Percentiles rank a stretch among this genome's conserved stretches.
These are phyloP conservation scores for Pseudocercospora fijiensis DNA, from an alignment of 2,329 filamentous ascomycete species.

Conservation along the genomic window DNA sequence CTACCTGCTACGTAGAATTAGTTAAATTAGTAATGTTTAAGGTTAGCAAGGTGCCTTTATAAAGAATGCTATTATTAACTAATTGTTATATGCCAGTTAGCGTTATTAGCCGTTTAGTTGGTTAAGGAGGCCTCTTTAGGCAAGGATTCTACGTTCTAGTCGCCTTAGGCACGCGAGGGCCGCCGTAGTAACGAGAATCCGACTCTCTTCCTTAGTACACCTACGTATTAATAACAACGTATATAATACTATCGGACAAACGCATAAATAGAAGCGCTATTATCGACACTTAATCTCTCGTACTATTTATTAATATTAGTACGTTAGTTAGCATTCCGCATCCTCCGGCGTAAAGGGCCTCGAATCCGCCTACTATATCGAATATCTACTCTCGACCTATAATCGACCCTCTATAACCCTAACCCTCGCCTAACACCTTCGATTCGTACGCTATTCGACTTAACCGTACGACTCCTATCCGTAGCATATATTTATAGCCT, in stretches of 20 bases:
- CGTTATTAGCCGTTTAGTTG: neutral
- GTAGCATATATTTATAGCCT: neutral
- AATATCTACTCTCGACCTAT: neutral
- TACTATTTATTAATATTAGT: neutral
- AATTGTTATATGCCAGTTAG: neutral
- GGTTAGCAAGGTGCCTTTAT: neutral
- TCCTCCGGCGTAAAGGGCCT: neutral
- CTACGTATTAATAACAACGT: neutral
- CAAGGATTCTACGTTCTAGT: neutral
- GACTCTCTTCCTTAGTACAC: neutral
- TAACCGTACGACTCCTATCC: neutral
- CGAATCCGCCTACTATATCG: neutral
- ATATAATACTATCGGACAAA: neutral
- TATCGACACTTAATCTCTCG: neutral
- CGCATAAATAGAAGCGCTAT: neutral
- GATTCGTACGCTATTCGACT: neutral
- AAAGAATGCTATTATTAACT: neutral
- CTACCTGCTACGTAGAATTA: neutral
- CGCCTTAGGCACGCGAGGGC: neutral
- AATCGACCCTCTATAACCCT: neutral
- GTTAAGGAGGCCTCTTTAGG: neutral
- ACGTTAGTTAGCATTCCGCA: neutral
- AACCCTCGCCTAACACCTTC: neutral
- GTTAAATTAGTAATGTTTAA: neutral
- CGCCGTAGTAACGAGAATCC: neutral